phyloP scores from a whole-genome alignment of 1,284 basidiomycete species.

The Sporisorium graminicola region DNA sequence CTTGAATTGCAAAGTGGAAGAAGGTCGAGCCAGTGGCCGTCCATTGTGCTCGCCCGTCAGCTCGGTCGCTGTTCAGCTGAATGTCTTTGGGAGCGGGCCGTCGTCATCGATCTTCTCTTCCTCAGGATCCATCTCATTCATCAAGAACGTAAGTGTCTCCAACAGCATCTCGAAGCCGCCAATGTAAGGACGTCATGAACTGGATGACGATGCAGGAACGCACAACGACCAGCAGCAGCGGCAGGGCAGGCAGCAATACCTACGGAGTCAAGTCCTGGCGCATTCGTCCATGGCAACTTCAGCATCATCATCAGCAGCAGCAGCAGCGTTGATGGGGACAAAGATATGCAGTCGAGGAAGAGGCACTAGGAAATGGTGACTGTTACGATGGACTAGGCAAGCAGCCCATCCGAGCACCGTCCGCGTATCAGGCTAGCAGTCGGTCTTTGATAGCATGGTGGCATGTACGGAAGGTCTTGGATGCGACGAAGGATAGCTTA shows the following conservation, averaged over 20 bases:
- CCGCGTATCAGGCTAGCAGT: too few species aligned
- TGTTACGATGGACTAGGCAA: too few species aligned
- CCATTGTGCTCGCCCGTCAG: neutral
- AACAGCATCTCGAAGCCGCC: neutral
- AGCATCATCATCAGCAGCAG: neutral
- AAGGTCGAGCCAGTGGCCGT: neutral
- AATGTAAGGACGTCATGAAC: neutral
- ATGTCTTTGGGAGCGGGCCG: slow-evolving; percentile 8
- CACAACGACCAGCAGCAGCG: slow-evolving; percentile 1
- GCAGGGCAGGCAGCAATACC: too few species aligned
- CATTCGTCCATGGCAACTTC: too few species aligned
- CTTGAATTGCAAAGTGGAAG: slow-evolving; percentile 2
- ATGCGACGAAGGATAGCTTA: neutral
- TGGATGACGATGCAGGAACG: neutral
- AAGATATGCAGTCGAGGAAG: too few species aligned
- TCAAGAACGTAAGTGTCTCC: slow-evolving; percentile 44
- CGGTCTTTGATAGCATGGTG: neutral
- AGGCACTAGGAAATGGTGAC: too few species aligned
- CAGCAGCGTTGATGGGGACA: neutral
- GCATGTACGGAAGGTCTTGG: neutral
- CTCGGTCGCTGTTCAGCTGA: neutral
- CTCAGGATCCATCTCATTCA: slow-evolving; percentile 34
- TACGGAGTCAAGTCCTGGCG: too few species aligned
- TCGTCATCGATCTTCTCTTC: slow-evolving; percentile 9
- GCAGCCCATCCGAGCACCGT: neutral